These are phyloP conservation scores for Talaromyces sp. DNA, from an alignment of 2,329 filamentous ascomycete species.

Conservation along the genomic window DNA sequence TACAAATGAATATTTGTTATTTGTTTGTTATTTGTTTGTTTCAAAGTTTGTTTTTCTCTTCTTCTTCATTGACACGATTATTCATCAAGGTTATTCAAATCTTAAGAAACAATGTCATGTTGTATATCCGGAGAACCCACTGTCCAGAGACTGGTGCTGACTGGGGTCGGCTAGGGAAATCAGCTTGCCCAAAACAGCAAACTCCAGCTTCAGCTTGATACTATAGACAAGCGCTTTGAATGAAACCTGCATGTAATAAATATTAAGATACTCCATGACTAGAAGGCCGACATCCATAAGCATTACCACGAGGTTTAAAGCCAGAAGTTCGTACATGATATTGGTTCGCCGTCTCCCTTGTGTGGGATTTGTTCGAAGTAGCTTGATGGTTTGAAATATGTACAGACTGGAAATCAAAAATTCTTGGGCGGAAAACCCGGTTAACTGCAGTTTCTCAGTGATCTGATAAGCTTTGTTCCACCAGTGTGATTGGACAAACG, in stretches of 20 bases:
- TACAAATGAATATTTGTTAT: neutral
- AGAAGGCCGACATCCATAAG: neutral
- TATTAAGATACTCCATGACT: neutral
- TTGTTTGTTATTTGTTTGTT: neutral
- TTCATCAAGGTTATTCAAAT: neutral
- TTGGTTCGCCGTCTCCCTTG: neutral
- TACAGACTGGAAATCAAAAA: neutral
- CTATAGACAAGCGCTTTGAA: neutral
- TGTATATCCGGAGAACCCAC: neutral
- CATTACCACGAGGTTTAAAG: neutral
- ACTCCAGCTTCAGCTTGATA: neutral
- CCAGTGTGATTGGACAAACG: neutral
- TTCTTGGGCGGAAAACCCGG: neutral
- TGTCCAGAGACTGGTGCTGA: neutral
- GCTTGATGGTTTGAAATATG: neutral
- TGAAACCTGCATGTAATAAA: neutral
- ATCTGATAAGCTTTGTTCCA: neutral
- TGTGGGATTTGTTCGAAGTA: neutral
- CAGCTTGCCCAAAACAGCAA: neutral
- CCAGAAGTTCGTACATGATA: neutral
- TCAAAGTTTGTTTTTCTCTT: neutral
- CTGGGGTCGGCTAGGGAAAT: neutral
- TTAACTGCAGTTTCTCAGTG: neutral
- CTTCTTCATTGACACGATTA: neutral
- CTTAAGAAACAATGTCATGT: neutral